Percentiles rank a stretch among this genome's conserved stretches.
Conservation (phyloP, 768 basidiomycete species). For the Tricholoma flavovirens region DNA sequence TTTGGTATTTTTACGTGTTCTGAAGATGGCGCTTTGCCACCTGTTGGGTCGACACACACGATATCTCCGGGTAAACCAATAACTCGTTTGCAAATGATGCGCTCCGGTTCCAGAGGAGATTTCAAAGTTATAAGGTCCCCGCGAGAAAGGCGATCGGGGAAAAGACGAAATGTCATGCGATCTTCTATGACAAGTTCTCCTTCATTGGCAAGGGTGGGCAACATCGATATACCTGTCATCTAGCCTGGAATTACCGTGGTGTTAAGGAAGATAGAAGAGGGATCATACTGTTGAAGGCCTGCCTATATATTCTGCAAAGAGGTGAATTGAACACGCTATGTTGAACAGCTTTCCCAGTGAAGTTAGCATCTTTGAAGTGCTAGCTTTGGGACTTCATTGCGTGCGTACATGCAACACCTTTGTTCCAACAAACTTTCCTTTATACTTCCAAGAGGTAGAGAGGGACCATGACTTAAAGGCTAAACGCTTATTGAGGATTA, state of each 20-base stretch:
- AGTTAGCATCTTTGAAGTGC: background rate
- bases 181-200: constrained; percentile 66
- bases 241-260: constrained; percentile 21
- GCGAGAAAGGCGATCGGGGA: constrained; percentile 47
- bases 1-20: constrained; percentile 77
- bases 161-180: constrained; percentile 46
- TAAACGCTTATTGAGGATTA: background rate
- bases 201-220: constrained; percentile 58
- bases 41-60: constrained; percentile 84
- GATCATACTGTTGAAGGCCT: constrained; percentile 43
- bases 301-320: constrained; percentile 59
- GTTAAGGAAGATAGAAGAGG: constrained; percentile 5
- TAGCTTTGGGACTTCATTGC: background rate
- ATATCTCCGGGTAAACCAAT: constrained; percentile 88
- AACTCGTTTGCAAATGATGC: constrained; percentile 81
- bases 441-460: constrained; percentile 12
- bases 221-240: constrained; percentile 77
- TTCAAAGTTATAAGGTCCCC: constrained; percentile 74
- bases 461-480: background rate
- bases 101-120: constrained; percentile 63
- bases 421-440: constrained; percentile 13
- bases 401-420: constrained; percentile 17
- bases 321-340: constrained; percentile 49
- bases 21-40: constrained; percentile 50
- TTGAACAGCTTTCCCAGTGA: constrained; percentile 42